Conservation (phyloP, 148 eudicot species). For the Diospyros kaki region DNA sequence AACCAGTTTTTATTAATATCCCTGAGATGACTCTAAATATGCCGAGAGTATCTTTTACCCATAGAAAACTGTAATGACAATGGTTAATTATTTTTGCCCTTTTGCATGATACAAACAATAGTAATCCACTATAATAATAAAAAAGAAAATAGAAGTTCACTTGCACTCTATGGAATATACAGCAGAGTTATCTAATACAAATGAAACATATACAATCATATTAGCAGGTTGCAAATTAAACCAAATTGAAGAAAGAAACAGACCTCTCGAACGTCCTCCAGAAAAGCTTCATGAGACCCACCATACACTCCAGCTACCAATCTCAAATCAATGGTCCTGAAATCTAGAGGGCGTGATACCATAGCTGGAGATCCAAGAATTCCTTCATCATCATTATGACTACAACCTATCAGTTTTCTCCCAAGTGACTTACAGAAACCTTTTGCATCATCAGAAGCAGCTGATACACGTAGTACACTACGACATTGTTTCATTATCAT, state of each 20-base stretch:
- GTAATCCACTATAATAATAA: too few relatives aligned
- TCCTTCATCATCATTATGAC: conserved; percentile 56
- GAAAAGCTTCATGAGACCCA: conserved; percentile 66
- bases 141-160: neutral
- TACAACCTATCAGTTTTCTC: conserved; percentile 31
- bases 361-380: conserved; percentile 59
- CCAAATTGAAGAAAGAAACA: conserved; percentile 5
- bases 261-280: conserved; percentile 75
- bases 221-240: neutral
- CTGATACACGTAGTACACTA: conserved; percentile 45
- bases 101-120: neutral
- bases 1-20: neutral
- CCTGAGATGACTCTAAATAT: neutral
- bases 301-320: conserved; percentile 64
- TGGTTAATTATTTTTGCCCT: neutral
- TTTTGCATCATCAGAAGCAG: conserved; percentile 42
- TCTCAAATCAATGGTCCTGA: conserved; percentile 64
- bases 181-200: neutral
- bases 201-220: neutral
- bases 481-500: conserved; percentile 53
- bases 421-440: conserved; percentile 54
- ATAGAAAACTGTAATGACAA: too few relatives aligned
- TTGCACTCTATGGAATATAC: neutral
- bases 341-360: conserved; percentile 63
- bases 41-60: neutral